A percentile compares a stretch with the other conserved stretches of the same genome.
Conservation (phyloP, 352 stramenopile species). For the Globisporangium mamillatum region DNA sequence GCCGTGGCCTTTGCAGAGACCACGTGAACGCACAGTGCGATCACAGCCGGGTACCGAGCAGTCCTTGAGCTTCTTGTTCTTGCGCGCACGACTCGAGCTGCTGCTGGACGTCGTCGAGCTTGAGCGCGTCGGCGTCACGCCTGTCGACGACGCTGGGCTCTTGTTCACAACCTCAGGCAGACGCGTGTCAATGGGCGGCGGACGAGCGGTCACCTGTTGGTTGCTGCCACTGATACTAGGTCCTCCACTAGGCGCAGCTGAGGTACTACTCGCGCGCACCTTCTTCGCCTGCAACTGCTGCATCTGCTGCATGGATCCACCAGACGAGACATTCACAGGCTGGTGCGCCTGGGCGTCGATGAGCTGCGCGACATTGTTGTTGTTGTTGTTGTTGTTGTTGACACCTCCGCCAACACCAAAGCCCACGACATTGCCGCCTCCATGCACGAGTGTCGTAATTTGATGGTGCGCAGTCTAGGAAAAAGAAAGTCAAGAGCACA, state of each 20-base stretch:
- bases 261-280: not conserved
- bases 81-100: constrained; percentile 35
- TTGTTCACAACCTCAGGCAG: constrained; percentile 16
- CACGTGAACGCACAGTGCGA: constrained; percentile 72
- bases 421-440: not conserved
- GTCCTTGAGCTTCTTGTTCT: constrained; percentile 84
- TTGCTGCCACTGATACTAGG: not conserved
- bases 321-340: constrained; percentile 23
- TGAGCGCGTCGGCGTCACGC: constrained; percentile 38
- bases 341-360: constrained; percentile 10
- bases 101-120: constrained; percentile 31
- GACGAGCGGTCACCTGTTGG: constrained; percentile 16
- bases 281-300: constrained; percentile 12
- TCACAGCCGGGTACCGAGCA: constrained; percentile 75
- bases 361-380: constrained; percentile 11
- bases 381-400: not conserved
- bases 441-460: constrained; percentile 14
- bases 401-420: not conserved
- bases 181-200: constrained; percentile 53
- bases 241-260: not conserved
- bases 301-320: constrained; percentile 14
- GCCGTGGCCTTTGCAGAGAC: constrained; percentile 78
- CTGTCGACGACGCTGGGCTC: constrained; percentile 13
- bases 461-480: constrained; percentile 12
- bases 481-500: constrained; percentile 7